Base-by-base conservation (phyloP, 192 early-diverging fungal species). In the Backusella parvicylindrica region DNA sequence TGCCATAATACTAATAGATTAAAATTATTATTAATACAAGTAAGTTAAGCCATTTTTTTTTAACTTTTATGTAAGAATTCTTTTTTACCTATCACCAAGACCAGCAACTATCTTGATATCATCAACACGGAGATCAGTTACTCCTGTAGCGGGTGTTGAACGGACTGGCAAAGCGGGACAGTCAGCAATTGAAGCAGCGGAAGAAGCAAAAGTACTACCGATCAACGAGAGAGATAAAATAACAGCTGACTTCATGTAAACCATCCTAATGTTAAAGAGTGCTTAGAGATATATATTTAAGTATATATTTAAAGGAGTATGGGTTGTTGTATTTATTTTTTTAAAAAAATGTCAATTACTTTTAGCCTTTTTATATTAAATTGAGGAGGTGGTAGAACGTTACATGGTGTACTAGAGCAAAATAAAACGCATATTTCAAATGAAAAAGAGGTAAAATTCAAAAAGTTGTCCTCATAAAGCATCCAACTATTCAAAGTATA, bases 71-170 rank as follows among this genome's bases (percentile, higher is more conserved):
- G 6, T 6, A n/a, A 6, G 16, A 35, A 35, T 35, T 35, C 33
- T 36, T 67, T 43, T 16, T 18, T 43, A 80, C 79, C 79, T 80
- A 71, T 90, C 89, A 53, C 89, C 89, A 9, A 90, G 70, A 11
- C 85, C 87, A 63, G 80, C 82, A 35, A 89, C 71, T 8, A 86
- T 76, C 30, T 73, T 79, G 50, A 90, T 84, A 74, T 90, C 88
- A 60, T 89, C 89, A 31, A 83, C 65, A 35, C 89, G 76, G 16
- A 88, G 78, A 77, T 90, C 87, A 65, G 77, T 71, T 6, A 89
- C 81, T n/a, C 33, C 64, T 28, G 66, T 70, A 13, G 87, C 73
- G 2, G 43, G 64, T 6, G 50, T 64, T 6, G 43, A 7, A 13
- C 88, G 79, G 5, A 75, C 75, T 31, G 82, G 32, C 15, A 90